Evolutionary conservation across 2,329 filamentous ascomycete genomes (phyloP).

Genomic region (Rhexocercosporidium sp.): DNA sequence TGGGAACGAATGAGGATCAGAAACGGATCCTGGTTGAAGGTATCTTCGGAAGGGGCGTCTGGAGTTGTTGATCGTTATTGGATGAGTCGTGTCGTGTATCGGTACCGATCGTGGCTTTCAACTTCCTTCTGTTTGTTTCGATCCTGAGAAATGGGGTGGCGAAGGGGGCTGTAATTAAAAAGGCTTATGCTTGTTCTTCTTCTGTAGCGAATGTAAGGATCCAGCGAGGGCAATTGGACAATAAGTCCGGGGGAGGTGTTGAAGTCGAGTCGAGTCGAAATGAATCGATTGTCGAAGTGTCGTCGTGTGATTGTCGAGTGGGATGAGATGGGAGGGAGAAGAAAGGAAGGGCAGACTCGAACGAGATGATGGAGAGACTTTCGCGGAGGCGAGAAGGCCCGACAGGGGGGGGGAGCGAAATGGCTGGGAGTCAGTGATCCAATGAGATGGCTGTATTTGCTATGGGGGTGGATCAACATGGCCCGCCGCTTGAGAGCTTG

Average conservation of each 20-base stretch:
- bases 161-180: constrained; percentile 8
- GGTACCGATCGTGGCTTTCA: constrained; percentile 5
- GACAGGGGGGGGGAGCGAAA: constrained; percentile 5
- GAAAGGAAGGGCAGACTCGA: background rate
- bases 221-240: constrained; percentile 23
- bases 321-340: constrained; percentile 8
- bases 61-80: background rate
- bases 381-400: constrained; percentile 11
- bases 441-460: too few relatives aligned
- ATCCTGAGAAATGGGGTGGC: background rate
- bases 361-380: constrained; percentile 11
- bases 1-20: constrained; percentile 8
- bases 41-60: background rate
- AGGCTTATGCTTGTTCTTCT: background rate
- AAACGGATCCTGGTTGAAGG: constrained; percentile 6
- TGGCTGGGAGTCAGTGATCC: too few relatives aligned
- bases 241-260: constrained; percentile 10
- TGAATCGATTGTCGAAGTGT: constrained; percentile 15
- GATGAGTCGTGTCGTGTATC: background rate
- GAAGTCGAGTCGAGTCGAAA: constrained; percentile 4
- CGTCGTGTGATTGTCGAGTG: constrained; percentile 8
- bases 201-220: constrained; percentile 13
- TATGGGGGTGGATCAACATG: constrained; percentile 3
- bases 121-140: background rate
- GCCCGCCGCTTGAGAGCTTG: background rate